phyloP scores from a whole-genome alignment of 2,329 filamentous ascomycete species.

The Periconia sp. region DNA sequence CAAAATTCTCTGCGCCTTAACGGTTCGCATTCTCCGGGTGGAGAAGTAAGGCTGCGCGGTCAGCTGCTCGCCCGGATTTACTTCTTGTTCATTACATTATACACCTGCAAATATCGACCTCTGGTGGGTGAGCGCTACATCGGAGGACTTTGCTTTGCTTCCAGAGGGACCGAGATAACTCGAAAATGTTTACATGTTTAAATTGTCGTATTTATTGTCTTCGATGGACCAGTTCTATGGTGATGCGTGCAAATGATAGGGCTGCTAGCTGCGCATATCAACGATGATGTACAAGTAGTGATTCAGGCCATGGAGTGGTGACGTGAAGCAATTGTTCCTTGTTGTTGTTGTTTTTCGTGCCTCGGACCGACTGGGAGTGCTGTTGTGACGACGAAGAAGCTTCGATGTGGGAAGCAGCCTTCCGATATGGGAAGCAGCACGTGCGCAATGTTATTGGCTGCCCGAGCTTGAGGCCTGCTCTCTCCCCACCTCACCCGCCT shows the following conservation, averaged over 20 bases:
- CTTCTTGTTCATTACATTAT: conserved; percentile 17
- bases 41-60: background rate
- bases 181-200: background rate
- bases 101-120: conserved; percentile 17
- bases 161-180: background rate
- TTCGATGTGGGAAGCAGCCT: too few species aligned
- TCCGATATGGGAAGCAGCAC: background rate
- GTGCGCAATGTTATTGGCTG: conserved; percentile 14
- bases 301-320: too few species aligned
- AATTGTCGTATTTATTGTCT: background rate
- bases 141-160: conserved; percentile 3
- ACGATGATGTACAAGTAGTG: too few species aligned
- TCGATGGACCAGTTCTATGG: background rate
- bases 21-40: background rate
- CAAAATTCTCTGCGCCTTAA: background rate
- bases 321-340: background rate
- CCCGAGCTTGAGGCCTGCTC: background rate
- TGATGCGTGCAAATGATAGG: background rate
- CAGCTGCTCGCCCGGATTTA: background rate
- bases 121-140: conserved; percentile 3
- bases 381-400: conserved; percentile 8
- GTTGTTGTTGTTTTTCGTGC: background rate
- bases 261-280: too few species aligned
- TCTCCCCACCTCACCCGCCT: background rate
- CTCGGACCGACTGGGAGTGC: background rate